These are phyloP conservation scores for Diaporthe vaccinii DNA, from an alignment of 2,329 filamentous ascomycete genomes.

Conservation along the genomic window DNA sequence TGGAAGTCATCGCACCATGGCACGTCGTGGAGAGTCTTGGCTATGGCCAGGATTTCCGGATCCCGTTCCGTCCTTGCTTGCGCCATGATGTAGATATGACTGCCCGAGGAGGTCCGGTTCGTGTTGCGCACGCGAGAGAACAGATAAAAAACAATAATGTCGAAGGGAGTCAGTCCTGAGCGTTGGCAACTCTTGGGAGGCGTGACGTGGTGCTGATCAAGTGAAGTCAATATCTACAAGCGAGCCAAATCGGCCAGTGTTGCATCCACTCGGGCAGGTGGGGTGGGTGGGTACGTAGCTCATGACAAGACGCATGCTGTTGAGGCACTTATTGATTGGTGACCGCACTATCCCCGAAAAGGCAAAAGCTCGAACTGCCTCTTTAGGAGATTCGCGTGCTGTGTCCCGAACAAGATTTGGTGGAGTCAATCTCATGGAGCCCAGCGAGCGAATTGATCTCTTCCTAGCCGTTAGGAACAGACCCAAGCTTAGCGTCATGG, in stretches of 20 bases:
- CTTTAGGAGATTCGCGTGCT: background rate
- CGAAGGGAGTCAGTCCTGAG: background rate
- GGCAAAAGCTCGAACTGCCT: background rate
- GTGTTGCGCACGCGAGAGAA: background rate
- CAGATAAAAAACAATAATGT: background rate
- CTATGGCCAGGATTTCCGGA: background rate
- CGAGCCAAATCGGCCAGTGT: background rate
- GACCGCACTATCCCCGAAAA: background rate
- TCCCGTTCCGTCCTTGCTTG: slow-evolving; percentile 18
- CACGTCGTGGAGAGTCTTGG: slow-evolving; percentile 57
- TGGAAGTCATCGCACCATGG: slow-evolving; percentile 73
- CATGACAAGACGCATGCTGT: background rate
- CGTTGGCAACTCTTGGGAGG: background rate
- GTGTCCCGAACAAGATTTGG: background rate
- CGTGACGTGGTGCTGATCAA: slow-evolving; percentile 5
- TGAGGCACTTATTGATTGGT: background rate
- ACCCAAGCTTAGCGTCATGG: background rate
- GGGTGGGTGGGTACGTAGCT: background rate
- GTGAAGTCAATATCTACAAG: background rate
- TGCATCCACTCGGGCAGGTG: background rate
- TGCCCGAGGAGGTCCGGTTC: background rate
- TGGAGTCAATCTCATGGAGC: background rate
- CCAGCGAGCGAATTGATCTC: background rate
- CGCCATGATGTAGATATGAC: background rate
- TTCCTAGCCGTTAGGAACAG: background rate